Evolutionary conservation across 1,284 basidiomycete genomes (phyloP).

Genomic region (Ustilago trichophora): DNA sequence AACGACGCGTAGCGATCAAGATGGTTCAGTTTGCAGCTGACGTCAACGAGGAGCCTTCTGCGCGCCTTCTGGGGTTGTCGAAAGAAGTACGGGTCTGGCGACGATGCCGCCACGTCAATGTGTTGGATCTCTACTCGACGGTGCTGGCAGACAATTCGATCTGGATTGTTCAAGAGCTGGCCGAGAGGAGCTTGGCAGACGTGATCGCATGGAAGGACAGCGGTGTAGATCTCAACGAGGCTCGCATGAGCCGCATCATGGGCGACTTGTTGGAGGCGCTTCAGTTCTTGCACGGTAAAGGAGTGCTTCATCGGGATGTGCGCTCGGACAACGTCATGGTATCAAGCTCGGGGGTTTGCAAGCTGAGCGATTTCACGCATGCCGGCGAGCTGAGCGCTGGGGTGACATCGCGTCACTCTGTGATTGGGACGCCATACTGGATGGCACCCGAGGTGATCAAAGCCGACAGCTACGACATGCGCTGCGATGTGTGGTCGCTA

Average conservation of each 20-base stretch:
- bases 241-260: slow-evolving; percentile 51
- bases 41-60: slow-evolving; percentile 27
- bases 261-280: slow-evolving; percentile 47
- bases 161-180: slow-evolving; percentile 58
- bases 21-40: slow-evolving; percentile 32
- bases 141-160: slow-evolving; percentile 35
- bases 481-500: slow-evolving; percentile 56
- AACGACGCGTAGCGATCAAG: slow-evolving; percentile 51
- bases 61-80: slow-evolving; percentile 35
- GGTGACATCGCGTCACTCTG: slow-evolving; percentile 26
- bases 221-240: slow-evolving; percentile 40
- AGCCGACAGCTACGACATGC: slow-evolving; percentile 47
- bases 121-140: slow-evolving; percentile 46
- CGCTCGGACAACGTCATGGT: slow-evolving; percentile 57
- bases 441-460: slow-evolving; percentile 62
- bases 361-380: slow-evolving; percentile 58
- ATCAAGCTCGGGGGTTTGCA: slow-evolving; percentile 45
- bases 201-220: slow-evolving; percentile 43
- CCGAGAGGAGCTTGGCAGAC: slow-evolving; percentile 52
- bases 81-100: slow-evolving; percentile 54
- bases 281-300: slow-evolving; percentile 42
- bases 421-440: slow-evolving; percentile 60
- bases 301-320: slow-evolving; percentile 54
- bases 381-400: slow-evolving; percentile 39
- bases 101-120: slow-evolving; percentile 41